Evolutionary conservation across 495 filamentous ascomycete species (phyloP), one percentile per base, ranked within the genome.

Genomic region (Annulohypoxylon nitens): DNA sequence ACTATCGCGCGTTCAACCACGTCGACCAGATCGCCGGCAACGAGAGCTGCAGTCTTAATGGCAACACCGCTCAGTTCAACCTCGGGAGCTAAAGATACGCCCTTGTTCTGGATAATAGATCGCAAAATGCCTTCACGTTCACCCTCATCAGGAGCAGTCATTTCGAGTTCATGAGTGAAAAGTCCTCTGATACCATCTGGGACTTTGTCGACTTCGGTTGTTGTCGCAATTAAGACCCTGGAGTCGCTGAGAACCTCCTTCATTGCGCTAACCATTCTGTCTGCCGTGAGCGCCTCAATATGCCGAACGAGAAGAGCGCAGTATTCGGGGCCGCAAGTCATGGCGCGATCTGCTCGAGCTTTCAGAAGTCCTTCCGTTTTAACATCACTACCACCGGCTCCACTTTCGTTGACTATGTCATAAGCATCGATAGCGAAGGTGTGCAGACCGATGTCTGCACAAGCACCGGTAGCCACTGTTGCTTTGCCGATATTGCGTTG

Each of bases 91-190:
- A 97, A 80, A 18, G 87, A 86, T 23, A 97, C 85, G 26, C 91
- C 89, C 37, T 90, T 87, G 57, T 93, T 91, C 51, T 91, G 87
- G 37, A 98, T 85, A 33, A 97, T 91, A 69, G 90, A 89, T 23
- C 87, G 85, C 4, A 99, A 81, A 43, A 97, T 93, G 11, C 92
- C 94, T 82, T 97, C 93, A 78, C 96, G 86, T 78, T 98, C 97
- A 16, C 89, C 90, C 78, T 99, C 96, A 75, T 98, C 95, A 0
- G 96, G 96, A 0, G 96, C 97, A 63, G 84, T 88, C 86, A 98
- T 92, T 80, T 98, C 97, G 55, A 99, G 88, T 80, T 99, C 96
- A 67, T 99, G 97, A 0, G 93, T 97, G 80, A 99, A 98, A 14
- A 98, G 86, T 20, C 93, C 92, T 41, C 96, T 88, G 18, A 98